A percentile compares a stretch with the other conserved stretches of the same genome.
Evolutionary conservation across 805 yeast genomes (phyloP).

Genomic region (Tetrapisispora taiwanensis): DNA sequence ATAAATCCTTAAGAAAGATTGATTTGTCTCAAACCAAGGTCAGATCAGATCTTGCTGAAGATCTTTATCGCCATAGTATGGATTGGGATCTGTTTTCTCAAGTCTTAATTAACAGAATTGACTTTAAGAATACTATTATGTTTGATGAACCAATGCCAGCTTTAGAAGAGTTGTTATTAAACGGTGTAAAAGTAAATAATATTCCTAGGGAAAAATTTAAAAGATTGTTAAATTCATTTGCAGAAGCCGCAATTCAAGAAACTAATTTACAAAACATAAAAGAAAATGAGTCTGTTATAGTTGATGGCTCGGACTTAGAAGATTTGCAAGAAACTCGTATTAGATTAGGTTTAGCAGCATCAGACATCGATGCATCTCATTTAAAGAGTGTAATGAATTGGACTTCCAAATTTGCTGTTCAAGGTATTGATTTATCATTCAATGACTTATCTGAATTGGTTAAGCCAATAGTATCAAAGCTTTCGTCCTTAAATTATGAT

Average conservation of each 20-base stretch:
- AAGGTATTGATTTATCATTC: slow-evolving; percentile 76
- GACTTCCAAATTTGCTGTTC: slow-evolving; percentile 35
- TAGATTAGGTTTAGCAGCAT: slow-evolving; percentile 69
- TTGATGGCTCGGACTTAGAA: neutral
- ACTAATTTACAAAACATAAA: neutral
- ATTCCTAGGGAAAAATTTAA: slow-evolving; percentile 39
- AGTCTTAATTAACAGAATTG: slow-evolving; percentile 45
- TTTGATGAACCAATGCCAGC: slow-evolving; percentile 6
- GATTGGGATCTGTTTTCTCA: slow-evolving; percentile 76
- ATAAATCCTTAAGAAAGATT: slow-evolving; percentile 44
- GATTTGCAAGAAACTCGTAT: slow-evolving; percentile 4
- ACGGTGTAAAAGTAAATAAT: slow-evolving; percentile 63
- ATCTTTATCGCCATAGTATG: slow-evolving; percentile 54
- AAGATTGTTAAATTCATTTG: slow-evolving; percentile 46
- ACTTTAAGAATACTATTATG: slow-evolving; percentile 38
- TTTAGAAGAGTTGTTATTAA: slow-evolving; percentile 64
- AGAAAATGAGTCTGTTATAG: neutral
- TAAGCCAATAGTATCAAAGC: slow-evolving; percentile 19
- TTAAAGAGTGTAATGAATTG: slow-evolving; percentile 47
- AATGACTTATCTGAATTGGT: slow-evolving; percentile 45
- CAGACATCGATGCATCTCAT: slow-evolving; percentile 53
- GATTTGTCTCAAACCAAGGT: slow-evolving; percentile 60
- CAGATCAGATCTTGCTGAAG: slow-evolving; percentile 27
- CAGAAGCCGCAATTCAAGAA: slow-evolving; percentile 13
- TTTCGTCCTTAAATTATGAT: slow-evolving; percentile 12